Evolutionary conservation across 495 filamentous ascomycete species (phyloP).

Genomic region (Penicillium angulare): DNA sequence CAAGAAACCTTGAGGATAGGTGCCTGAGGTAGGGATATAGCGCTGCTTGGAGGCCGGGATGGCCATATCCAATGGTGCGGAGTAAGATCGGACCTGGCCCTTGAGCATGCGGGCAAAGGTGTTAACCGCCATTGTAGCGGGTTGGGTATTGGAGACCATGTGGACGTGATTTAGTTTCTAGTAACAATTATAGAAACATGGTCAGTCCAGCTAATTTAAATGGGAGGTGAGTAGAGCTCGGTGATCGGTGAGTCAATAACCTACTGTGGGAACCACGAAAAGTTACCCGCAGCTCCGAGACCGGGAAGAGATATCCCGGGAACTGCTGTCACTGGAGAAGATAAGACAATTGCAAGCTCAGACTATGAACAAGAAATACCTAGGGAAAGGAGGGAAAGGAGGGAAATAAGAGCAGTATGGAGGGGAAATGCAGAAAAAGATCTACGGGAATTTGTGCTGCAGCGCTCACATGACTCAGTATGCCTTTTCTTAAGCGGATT

Average conservation of each 20-base stretch:
- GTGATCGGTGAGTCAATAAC: slow-evolving; percentile 16
- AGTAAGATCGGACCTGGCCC: slow-evolving; percentile 55
- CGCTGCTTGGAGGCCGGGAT: slow-evolving; percentile 76
- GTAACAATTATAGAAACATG: not conserved
- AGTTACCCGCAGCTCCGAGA: slow-evolving; percentile 22
- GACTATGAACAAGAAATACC: not conserved
- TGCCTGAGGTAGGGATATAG: slow-evolving; percentile 82
- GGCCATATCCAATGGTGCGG: slow-evolving; percentile 57
- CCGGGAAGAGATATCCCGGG: slow-evolving; percentile 12
- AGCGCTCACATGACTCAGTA: slow-evolving; percentile 4
- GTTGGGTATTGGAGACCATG: slow-evolving; percentile 31
- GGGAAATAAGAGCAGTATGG: not conserved
- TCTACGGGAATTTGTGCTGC: not conserved
- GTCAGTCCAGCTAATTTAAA: not conserved
- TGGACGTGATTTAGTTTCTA: slow-evolving; percentile 4
- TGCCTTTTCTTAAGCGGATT: too few species aligned
- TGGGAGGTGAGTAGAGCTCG: not conserved
- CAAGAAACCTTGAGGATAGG: slow-evolving; percentile 86
- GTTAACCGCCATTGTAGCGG: slow-evolving; percentile 34
- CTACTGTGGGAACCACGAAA: slow-evolving; percentile 16
- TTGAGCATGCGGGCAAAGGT: slow-evolving; percentile 42
- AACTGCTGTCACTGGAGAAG: slow-evolving; percentile 2
- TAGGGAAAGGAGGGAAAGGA: not conserved
- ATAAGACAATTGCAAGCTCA: slow-evolving; percentile 1
- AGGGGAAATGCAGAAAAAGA: not conserved